A percentile compares a stretch with the other conserved stretches of the same genome.
These are phyloP conservation scores for Aspergillus pseudotamarii DNA, from an alignment of 2,329 filamentous ascomycete species.

Conservation along the genomic window DNA sequence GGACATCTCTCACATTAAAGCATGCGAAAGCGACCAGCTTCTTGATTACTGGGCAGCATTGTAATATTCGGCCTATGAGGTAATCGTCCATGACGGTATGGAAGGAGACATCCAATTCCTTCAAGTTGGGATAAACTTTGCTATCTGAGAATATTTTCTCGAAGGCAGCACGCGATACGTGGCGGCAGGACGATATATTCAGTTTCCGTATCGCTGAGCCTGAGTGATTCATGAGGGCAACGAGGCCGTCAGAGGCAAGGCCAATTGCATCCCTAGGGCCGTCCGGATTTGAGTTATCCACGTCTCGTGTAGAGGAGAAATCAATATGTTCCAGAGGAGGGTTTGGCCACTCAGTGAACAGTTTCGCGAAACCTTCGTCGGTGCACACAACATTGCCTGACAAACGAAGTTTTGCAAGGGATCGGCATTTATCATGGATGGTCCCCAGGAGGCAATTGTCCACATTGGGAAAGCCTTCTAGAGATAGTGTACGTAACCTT, in stretches of 20 bases:
- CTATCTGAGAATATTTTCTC: constrained; percentile 69
- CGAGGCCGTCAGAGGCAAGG: constrained; percentile 74
- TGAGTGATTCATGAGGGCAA: constrained; percentile 82
- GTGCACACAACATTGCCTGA: constrained; percentile 75
- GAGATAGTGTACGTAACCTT: constrained; percentile 74
- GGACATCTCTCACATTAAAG: constrained; percentile 60
- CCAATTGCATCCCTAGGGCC: constrained; percentile 67
- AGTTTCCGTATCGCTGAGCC: constrained; percentile 66
- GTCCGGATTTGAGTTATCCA: constrained; percentile 71
- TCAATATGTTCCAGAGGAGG: constrained; percentile 71
- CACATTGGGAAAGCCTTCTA: constrained; percentile 67
- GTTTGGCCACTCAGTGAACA: constrained; percentile 80
- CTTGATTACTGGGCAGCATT: constrained; percentile 49
- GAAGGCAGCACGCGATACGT: constrained; percentile 74
- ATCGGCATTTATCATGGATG: constrained; percentile 70
- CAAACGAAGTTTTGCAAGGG: constrained; percentile 76
- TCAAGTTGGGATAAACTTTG: constrained; percentile 67
- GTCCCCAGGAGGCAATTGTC: constrained; percentile 71
- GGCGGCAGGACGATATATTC: constrained; percentile 81
- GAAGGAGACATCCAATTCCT: constrained; percentile 77
- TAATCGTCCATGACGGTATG: constrained; percentile 48
- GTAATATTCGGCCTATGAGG: constrained; percentile 48
- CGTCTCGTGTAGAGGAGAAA: constrained; percentile 73
- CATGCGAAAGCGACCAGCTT: constrained; percentile 66
- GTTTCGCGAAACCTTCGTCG: constrained; percentile 69